A percentile compares a stretch with the other conserved stretches of the same genome.
These are phyloP conservation scores for Trichosporon faecale DNA, from an alignment of 1,284 basidiomycete species.

Conservation along the genomic window DNA sequence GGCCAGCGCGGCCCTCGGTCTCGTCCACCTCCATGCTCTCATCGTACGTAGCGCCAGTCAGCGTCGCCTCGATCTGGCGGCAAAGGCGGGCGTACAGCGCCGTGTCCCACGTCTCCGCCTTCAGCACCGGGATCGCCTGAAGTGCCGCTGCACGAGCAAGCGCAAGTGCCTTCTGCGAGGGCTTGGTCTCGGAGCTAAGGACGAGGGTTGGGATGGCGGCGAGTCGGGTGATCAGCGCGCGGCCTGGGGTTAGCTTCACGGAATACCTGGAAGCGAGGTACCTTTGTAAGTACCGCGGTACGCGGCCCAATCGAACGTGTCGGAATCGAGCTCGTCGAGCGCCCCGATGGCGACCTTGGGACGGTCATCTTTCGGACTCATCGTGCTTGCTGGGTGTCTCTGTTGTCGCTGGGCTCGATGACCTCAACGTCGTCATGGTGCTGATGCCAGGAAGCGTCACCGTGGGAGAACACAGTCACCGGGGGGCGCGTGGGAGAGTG, in stretches of 20 bases:
- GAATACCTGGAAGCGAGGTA: conserved; percentile 18
- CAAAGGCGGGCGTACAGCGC: conserved; percentile 24
- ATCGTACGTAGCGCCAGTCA: conserved; percentile 14
- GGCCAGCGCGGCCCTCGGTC: conserved; percentile 6
- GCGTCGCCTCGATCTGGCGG: conserved; percentile 15
- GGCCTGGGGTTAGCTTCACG: conserved; percentile 31
- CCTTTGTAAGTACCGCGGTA: conserved; percentile 42
- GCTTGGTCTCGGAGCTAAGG: conserved; percentile 14
- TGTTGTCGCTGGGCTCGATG: neutral
- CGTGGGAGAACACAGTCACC: neutral
- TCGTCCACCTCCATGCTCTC: conserved; percentile 27
- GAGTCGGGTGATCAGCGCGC: conserved; percentile 45
- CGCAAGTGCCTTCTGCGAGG: conserved; percentile 20
- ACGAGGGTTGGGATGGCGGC: conserved; percentile 30
- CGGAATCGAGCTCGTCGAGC: conserved; percentile 18
- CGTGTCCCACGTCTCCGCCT: conserved; percentile 32
- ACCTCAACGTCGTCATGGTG: conserved; percentile 6
- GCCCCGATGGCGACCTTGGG: conserved; percentile 9
- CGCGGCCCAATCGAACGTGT: conserved; percentile 30
- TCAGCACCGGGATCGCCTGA: conserved; percentile 35
- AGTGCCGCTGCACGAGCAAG: conserved; percentile 34
- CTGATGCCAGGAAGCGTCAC: neutral
- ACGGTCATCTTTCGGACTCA: neutral
- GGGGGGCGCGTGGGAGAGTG: neutral
- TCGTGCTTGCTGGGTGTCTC: neutral